Conservation (phyloP, 306 rosid genomes). For the Senna siamea region DNA sequence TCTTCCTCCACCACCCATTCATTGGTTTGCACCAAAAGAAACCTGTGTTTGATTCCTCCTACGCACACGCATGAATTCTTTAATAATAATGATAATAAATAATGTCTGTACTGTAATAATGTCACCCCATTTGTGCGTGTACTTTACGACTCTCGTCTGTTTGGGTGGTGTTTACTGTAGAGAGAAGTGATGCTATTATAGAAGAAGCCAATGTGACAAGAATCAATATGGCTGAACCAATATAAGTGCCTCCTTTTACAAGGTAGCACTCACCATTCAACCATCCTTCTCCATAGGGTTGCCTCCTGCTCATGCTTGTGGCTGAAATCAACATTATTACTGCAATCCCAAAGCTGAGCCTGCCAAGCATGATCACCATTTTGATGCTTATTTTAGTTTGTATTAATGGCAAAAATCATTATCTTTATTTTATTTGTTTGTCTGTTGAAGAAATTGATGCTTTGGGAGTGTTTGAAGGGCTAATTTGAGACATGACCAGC, state of each 20-base stretch:
- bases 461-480: not conserved
- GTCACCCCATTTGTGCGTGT: constrained; percentile 49
- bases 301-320: constrained; percentile 78
- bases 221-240: constrained; percentile 61
- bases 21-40: constrained; percentile 17
- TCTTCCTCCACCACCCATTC: constrained; percentile 25
- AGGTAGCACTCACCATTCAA: constrained; percentile 82
- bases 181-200: constrained; percentile 52
- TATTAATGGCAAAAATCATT: constrained; percentile 8
- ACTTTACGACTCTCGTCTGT: constrained; percentile 46
- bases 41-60: constrained; percentile 15
- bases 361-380: constrained; percentile 49
- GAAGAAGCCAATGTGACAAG: constrained; percentile 52
- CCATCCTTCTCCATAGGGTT: constrained; percentile 81
- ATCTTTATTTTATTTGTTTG: not conserved
- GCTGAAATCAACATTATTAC: constrained; percentile 54
- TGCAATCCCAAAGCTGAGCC: constrained; percentile 77
- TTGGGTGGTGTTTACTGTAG: constrained; percentile 42
- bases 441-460: no score
- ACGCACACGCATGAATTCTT: not conserved
- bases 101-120: not conserved
- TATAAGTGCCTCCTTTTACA: constrained; percentile 60
- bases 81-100: not conserved
- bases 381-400: no score
- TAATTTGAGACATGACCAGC: no score